These are phyloP conservation scores for Rhizophora apiculata DNA, from an alignment of 345 rosid species.

Conservation along the genomic window DNA sequence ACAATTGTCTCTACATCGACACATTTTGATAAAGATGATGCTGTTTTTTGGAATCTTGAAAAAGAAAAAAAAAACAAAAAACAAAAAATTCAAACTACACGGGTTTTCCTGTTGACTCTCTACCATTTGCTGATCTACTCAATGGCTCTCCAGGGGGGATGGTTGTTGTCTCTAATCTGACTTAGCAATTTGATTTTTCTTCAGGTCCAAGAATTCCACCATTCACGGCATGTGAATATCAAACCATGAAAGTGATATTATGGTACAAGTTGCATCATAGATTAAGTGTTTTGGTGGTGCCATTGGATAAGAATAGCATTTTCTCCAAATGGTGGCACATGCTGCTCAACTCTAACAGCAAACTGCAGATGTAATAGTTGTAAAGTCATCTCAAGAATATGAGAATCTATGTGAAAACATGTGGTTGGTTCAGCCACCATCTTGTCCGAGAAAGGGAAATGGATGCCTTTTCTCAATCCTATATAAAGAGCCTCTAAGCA, in stretches of 20 bases:
- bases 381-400: conserved; percentile 9
- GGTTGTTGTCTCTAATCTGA: background rate
- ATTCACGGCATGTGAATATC: background rate
- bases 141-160: background rate
- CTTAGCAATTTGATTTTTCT: conserved; percentile 5
- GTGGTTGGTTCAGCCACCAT: no score
- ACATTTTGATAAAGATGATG: background rate
- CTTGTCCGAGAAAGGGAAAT: no score
- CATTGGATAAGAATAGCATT: conserved; percentile 8
- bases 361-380: background rate
- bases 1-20: no score
- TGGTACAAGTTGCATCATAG: background rate
- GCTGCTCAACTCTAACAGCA: background rate
- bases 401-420: conserved; percentile 22
- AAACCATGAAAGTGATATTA: background rate
- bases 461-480: conserved; percentile 17
- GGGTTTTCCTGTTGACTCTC: background rate
- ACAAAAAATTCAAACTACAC: no score
- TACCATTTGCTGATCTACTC: no score
- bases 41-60: no score
- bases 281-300: background rate
- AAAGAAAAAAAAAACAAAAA: no score
- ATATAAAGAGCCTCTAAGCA: conserved; percentile 20
- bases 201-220: background rate
- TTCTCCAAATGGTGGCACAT: background rate